These are phyloP conservation scores for Fragaria nilgerrensis DNA, from an alignment of 306 rosid genomes.

Conservation along the genomic window DNA sequence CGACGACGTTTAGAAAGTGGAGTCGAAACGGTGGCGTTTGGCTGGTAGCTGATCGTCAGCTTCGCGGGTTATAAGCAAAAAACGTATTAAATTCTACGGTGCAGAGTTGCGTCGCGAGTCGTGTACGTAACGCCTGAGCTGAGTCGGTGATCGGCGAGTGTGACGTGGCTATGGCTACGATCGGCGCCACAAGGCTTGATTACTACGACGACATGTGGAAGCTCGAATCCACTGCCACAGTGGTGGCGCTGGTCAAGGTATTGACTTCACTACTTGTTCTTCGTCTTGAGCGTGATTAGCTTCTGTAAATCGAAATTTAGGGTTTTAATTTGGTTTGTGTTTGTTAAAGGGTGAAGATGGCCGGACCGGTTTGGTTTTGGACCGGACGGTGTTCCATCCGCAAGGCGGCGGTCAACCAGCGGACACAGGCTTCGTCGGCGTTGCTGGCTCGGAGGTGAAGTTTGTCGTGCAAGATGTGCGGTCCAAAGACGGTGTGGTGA, in stretches of 20 bases:
- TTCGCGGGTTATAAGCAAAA: background rate
- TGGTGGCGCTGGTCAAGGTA: slow-evolving; percentile 50
- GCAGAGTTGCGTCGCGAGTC: background rate
- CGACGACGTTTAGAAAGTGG: background rate
- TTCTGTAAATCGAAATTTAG: background rate
- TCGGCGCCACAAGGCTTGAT: slow-evolving; percentile 53
- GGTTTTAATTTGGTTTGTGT: background rate
- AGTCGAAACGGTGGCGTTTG: background rate
- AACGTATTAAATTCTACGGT: background rate
- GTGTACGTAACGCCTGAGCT: background rate
- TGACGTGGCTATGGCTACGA: slow-evolving; percentile 35
- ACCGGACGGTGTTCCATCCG: slow-evolving; percentile 69
- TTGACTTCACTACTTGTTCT: background rate
- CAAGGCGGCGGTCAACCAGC: slow-evolving; percentile 95
- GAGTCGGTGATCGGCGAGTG: background rate
- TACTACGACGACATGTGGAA: slow-evolving; percentile 60
- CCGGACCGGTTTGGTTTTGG: slow-evolving; percentile 51
- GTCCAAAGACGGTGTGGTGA: slow-evolving; percentile 60
- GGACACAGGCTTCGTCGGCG: slow-evolving; percentile 47
- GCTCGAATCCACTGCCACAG: slow-evolving; percentile 50
- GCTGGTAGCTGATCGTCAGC: background rate
- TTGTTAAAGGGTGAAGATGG: slow-evolving; percentile 62
- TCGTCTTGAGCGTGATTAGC: background rate
- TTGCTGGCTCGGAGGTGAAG: slow-evolving; percentile 36
- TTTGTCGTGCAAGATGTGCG: slow-evolving; percentile 65